Conservation (phyloP, 345 rosid species). For the Syzygium jambos region DNA sequence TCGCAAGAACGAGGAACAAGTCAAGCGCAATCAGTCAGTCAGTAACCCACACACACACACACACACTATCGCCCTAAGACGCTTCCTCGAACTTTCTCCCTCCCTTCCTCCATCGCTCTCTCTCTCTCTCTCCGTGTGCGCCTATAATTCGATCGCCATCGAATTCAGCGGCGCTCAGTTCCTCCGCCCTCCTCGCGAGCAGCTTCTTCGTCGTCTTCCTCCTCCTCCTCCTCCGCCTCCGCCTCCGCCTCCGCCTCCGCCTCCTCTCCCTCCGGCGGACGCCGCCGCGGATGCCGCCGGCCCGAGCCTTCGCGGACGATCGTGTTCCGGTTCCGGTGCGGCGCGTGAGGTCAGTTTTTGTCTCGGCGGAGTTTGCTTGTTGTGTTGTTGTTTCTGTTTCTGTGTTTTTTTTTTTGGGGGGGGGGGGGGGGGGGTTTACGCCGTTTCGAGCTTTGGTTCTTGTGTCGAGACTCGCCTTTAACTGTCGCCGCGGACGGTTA, state of each 20-base stretch:
- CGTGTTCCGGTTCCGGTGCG: not conserved
- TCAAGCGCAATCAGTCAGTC: not conserved
- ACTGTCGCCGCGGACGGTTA: not conserved
- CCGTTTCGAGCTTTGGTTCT: not conserved
- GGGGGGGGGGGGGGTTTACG: not conserved
- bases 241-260: too few relatives aligned
- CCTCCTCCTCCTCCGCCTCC: too few relatives aligned
- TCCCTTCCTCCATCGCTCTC: not conserved
- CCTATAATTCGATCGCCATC: not conserved
- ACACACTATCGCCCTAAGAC: not conserved
- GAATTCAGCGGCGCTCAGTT: not conserved
- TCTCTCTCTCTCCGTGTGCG: not conserved
- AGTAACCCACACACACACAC: not conserved
- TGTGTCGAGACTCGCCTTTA: not conserved
- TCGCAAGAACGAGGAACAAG: not conserved
- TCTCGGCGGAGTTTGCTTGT: not conserved
- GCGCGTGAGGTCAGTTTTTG: not conserved
- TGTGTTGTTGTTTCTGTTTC: not conserved
- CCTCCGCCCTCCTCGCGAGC: not conserved
- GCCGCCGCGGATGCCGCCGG: not conserved
- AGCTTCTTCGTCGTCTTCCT: not conserved
- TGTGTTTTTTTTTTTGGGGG: not conserved
- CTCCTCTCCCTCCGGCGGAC: not conserved
- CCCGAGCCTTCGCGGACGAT: not conserved
- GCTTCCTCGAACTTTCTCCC: not conserved